A percentile compares a stretch with the other conserved stretches of the same genome.
These are phyloP conservation scores for Phytophthora agathidicida DNA, from an alignment of 352 stramenopile species.

Conservation along the genomic window DNA sequence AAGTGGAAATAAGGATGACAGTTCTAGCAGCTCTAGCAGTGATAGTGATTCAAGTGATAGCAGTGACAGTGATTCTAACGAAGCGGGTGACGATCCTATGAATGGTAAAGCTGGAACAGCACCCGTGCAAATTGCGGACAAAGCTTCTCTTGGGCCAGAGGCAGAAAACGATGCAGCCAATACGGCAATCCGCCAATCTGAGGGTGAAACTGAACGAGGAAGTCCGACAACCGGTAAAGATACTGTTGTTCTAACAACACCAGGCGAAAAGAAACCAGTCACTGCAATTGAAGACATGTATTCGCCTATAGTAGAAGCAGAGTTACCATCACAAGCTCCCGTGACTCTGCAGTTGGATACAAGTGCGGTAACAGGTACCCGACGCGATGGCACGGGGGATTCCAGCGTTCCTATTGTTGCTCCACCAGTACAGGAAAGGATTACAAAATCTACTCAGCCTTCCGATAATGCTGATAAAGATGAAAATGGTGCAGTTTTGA, in stretches of 20 bases:
- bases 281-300: constrained; percentile 1
- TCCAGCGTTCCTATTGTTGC: not conserved
- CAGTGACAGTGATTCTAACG: constrained; percentile 34
- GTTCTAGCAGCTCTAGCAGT: constrained; percentile 37
- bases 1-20: not conserved
- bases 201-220: not conserved
- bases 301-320: constrained; percentile 1
- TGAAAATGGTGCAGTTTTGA: not conserved
- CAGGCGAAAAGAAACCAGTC: constrained; percentile 15
- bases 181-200: not conserved
- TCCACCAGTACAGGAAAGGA: not conserved
- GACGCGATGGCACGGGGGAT: not conserved
- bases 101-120: not conserved
- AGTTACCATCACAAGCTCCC: not conserved
- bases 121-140: not conserved
- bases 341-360: constrained; percentile 1
- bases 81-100: constrained; percentile 9
- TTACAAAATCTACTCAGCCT: not conserved
- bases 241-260: constrained; percentile 13
- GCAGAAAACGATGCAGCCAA: not conserved
- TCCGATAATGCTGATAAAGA: not conserved
- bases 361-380: not conserved
- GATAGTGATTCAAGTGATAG: constrained; percentile 38
- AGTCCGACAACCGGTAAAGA: constrained; percentile 1
- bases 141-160: not conserved